phyloP scores from a whole-genome alignment of 2,329 filamentous ascomycete genomes.

The Pleoardoris graminearum region DNA sequence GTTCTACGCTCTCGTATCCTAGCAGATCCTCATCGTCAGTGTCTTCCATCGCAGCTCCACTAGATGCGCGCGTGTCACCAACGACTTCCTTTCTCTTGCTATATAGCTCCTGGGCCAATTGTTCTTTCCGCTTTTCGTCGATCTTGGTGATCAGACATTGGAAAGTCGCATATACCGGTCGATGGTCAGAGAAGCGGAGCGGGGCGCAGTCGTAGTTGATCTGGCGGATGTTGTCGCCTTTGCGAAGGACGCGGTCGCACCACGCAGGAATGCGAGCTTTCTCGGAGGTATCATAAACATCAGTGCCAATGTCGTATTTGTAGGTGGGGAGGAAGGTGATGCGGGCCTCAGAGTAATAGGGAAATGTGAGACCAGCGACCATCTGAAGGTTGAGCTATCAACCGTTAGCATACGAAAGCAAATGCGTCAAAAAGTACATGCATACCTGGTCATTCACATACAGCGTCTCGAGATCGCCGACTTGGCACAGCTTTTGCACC shows the following conservation, averaged over 20 bases:
- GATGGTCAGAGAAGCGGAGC: slow-evolving; percentile 88
- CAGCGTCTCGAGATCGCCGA: slow-evolving; percentile 72
- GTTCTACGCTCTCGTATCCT: slow-evolving; percentile 80
- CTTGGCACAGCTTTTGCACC: slow-evolving; percentile 73
- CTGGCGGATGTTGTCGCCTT: slow-evolving; percentile 81
- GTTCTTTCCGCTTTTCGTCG: slow-evolving; percentile 72
- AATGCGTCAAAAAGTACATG: background rate
- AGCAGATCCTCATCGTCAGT: slow-evolving; percentile 78
- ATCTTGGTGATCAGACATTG: slow-evolving; percentile 80
- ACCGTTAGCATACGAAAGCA: slow-evolving; percentile 27
- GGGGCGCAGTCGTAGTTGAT: slow-evolving; percentile 80
- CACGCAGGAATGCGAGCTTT: slow-evolving; percentile 95
- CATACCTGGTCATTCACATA: slow-evolving; percentile 88
- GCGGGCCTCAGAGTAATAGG: slow-evolving; percentile 85
- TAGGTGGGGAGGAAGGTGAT: slow-evolving; percentile 94
- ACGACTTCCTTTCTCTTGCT: slow-evolving; percentile 66
- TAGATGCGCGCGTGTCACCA: slow-evolving; percentile 61
- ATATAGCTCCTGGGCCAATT: slow-evolving; percentile 76
- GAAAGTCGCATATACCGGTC: slow-evolving; percentile 92
- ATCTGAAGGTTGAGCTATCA: slow-evolving; percentile 86
- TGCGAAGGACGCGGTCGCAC: slow-evolving; percentile 91
- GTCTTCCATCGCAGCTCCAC: slow-evolving; percentile 58
- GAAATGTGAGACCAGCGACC: slow-evolving; percentile 87
- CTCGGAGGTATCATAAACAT: slow-evolving; percentile 91
- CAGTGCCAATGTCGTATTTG: slow-evolving; percentile 87